phyloP scores from a whole-genome alignment of 1,284 basidiomycete genomes.

The Vanrija sp. region DNA sequence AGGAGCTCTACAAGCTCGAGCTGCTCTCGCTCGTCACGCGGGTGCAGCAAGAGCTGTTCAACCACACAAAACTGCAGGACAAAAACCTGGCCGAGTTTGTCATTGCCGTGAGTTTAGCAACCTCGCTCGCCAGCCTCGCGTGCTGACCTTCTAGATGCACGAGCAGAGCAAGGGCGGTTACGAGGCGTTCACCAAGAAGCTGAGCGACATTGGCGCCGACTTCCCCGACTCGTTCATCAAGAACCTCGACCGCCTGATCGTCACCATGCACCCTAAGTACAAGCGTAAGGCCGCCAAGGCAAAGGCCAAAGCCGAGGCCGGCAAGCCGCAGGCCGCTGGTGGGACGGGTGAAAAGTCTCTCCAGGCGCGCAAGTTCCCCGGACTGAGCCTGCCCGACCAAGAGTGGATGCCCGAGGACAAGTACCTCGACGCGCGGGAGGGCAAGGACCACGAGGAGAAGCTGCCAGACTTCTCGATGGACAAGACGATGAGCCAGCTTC shows the following conservation, averaged over 20 bases:
- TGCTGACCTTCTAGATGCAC: constrained; percentile 58
- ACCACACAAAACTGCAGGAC: constrained; percentile 73
- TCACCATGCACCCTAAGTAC: constrained; percentile 93
- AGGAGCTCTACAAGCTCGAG: constrained; percentile 86
- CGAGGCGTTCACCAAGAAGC: constrained; percentile 70
- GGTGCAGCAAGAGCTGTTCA: constrained; percentile 85
- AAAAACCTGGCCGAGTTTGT: constrained; percentile 94
- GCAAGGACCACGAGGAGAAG: constrained; percentile 58
- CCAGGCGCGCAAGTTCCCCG: constrained; percentile 82
- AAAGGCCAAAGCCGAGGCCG: constrained; percentile 33
- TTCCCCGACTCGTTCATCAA: constrained; percentile 87
- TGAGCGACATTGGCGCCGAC: constrained; percentile 74
- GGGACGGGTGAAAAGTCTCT: constrained; percentile 63
- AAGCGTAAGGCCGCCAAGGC: constrained; percentile 65
- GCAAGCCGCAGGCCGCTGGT: constrained; percentile 17
- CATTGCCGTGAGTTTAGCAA: constrained; percentile 55
- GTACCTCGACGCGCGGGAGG: constrained; percentile 49
- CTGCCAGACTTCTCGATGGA: constrained; percentile 56
- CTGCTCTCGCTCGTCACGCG: constrained; percentile 81
- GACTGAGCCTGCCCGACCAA: constrained; percentile 77
- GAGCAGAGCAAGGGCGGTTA: constrained; percentile 62
- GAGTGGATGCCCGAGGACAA: constrained; percentile 54
- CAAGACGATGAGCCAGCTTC: constrained; percentile 75
- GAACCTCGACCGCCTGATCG: constrained; percentile 89
- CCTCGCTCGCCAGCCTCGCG: neutral